These are phyloP conservation scores for Aspergillus puulaauensis DNA, from an alignment of 2,329 filamentous ascomycete species.

Conservation along the genomic window DNA sequence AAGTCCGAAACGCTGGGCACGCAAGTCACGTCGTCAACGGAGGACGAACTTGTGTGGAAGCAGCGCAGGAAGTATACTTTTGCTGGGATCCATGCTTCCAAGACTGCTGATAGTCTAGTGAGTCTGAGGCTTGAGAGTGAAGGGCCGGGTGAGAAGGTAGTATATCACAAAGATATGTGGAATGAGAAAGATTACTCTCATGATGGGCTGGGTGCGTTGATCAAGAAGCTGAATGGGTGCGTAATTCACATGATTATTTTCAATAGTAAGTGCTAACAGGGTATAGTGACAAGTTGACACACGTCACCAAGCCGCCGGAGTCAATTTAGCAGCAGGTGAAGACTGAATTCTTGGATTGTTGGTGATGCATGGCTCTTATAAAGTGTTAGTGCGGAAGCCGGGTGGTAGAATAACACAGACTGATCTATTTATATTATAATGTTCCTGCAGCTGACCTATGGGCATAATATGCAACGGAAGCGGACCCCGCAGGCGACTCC, in stretches of 20 bases:
- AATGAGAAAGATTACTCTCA: constrained; percentile 11
- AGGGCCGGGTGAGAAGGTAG: constrained; percentile 8
- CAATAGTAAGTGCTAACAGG: not conserved
- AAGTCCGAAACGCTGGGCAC: constrained; percentile 12
- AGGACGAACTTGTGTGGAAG: constrained; percentile 11
- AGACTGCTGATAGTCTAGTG: constrained; percentile 11
- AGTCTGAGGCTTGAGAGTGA: constrained; percentile 7
- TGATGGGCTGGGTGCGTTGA: constrained; percentile 7
- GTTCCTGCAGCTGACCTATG: too few relatives aligned
- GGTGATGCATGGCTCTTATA: too few relatives aligned
- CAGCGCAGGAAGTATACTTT: constrained; percentile 11
- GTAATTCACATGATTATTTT: not conserved
- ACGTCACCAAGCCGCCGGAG: constrained; percentile 11
- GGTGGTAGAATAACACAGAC: too few relatives aligned
- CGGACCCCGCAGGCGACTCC: not conserved
- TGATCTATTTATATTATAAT: too few relatives aligned
- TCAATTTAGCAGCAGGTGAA: not conserved
- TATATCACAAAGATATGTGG: constrained; percentile 18
- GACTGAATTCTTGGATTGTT: too few relatives aligned
- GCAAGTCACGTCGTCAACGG: not conserved
- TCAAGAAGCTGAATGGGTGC: constrained; percentile 16
- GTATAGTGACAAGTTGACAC: constrained; percentile 11
- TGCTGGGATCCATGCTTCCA: constrained; percentile 3
- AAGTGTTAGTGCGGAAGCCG: too few relatives aligned
- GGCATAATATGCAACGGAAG: too few relatives aligned